Base-by-base conservation (phyloP, 1,284 basidiomycete species). In the Kwoniella shivajii region DNA sequence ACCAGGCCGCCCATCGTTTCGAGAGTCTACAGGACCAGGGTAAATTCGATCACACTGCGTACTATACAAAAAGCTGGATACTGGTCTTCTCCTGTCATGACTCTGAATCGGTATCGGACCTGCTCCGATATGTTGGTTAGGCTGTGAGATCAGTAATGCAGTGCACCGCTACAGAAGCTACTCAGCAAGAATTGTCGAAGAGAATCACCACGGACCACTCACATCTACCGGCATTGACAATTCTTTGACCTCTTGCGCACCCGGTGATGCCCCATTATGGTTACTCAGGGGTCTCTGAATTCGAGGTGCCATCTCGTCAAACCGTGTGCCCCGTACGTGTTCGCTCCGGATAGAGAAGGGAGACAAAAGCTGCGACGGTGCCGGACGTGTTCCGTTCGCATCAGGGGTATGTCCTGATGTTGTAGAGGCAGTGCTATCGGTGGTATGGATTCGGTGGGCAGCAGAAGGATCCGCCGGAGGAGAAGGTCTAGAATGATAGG, bases 401-500 rank as follows among this genome's bases (percentile, higher is more conserved):
- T 20, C 26, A 6, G 18, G 24, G 41, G 9, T 27, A 7, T 38
- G 24, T 13, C 27, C 33, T 7, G 9, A 2, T 22, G 33, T 10
- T 14, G 24, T 50, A 9, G 36, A 13, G 9, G 22, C 13, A n/a
- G n/a, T 38, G 24, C 37, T 39, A 2, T 39, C 13, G 27, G 49
- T 41, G 7, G 20, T 4, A 38, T 3, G 27, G 37, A 30, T 14
- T 22, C n/a, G 6, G 16, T 2, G 14, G 14, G 27, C n/a, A 37
- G 22, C n/a, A 14, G 44, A 46, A 4, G 46, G 7, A 27, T 24
- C 16, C 16, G 49, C 30, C 10, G 49, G 22, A 2, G 24, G 1
- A 9, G 49, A 50, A 7, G 49, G 49, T 31, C 37, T 27, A 16
- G 37, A 39, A 24, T 50, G 37, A 33, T 50, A 26, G 24, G 49